These are phyloP conservation scores for Macadamia tetraphylla DNA, from an alignment of 164 flowering plant species.

Conservation along the genomic window DNA sequence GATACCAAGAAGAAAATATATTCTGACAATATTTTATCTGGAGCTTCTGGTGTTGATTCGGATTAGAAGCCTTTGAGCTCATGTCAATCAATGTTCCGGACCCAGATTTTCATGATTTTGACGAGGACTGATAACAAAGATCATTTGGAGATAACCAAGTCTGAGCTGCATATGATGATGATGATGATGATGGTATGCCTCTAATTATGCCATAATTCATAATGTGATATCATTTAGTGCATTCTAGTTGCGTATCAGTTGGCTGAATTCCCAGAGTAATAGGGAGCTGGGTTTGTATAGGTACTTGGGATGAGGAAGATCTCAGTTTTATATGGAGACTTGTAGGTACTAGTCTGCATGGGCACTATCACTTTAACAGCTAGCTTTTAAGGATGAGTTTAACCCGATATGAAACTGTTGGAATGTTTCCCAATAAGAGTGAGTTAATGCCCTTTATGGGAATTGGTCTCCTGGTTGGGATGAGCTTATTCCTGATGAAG, in stretches of 20 bases:
- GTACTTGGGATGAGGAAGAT: too few species aligned
- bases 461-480: constrained; percentile 54
- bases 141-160: constrained; percentile 21
- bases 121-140: constrained; percentile 14
- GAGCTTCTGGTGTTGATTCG: background rate
- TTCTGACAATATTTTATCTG: background rate
- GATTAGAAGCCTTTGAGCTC: background rate
- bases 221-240: constrained; percentile 30
- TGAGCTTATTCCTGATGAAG: constrained; percentile 35
- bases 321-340: too few species aligned
- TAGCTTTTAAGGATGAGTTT: too few species aligned
- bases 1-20: background rate
- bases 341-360: too few species aligned
- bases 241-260: constrained; percentile 21
- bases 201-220: constrained; percentile 22
- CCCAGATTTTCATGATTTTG: constrained; percentile 45
- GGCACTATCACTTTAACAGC: too few species aligned
- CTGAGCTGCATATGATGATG: constrained; percentile 31
- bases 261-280: constrained; percentile 21
- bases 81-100: constrained; percentile 22
- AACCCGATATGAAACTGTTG: constrained; percentile 7
- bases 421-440: constrained; percentile 18
- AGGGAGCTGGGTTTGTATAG: constrained; percentile 4
- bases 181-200: constrained; percentile 25
- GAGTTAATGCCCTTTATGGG: constrained; percentile 36